These are phyloP conservation scores for Anthoceros angustus DNA, from an alignment of 225 moss, liverwort and hornwort species.

Conservation along the genomic window DNA sequence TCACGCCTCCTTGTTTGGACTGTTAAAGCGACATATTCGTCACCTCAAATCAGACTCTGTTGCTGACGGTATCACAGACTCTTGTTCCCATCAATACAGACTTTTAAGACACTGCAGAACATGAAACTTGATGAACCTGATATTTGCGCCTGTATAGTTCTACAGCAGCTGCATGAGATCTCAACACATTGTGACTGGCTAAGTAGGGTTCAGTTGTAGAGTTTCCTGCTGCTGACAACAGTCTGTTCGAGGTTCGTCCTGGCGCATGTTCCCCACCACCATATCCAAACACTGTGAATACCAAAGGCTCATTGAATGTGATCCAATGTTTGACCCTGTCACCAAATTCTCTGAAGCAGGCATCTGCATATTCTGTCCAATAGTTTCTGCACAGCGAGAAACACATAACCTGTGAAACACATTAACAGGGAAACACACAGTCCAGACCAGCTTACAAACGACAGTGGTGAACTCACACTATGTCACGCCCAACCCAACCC, in stretches of 20 bases:
- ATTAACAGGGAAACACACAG: not conserved
- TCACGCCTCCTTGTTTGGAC: conserved; percentile 43
- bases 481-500: conserved; percentile 52
- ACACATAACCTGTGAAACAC: not conserved
- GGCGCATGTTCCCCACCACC: conserved; percentile 62
- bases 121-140: conserved; percentile 21
- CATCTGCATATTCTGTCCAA: conserved; percentile 55
- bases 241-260: conserved; percentile 55
- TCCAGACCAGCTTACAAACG: too few species aligned
- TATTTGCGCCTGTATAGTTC: conserved; percentile 58
- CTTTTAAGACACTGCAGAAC: not conserved
- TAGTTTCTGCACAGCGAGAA: conserved; percentile 29
- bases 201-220: conserved; percentile 66
- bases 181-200: conserved; percentile 42
- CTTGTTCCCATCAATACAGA: not conserved
- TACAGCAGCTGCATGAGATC: conserved; percentile 59
- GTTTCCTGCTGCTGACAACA: conserved; percentile 34
- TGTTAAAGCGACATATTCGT: conserved; percentile 12
- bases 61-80: not conserved
- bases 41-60: too few species aligned
- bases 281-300: conserved; percentile 33
- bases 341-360: conserved; percentile 65
- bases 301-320: conserved; percentile 71
- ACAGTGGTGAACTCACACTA: conserved; percentile 39
- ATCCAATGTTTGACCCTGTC: conserved; percentile 84